Evolutionary conservation across 2,329 filamentous ascomycete species (phyloP).

Genomic region (Xylariomycetidae sp.): DNA sequence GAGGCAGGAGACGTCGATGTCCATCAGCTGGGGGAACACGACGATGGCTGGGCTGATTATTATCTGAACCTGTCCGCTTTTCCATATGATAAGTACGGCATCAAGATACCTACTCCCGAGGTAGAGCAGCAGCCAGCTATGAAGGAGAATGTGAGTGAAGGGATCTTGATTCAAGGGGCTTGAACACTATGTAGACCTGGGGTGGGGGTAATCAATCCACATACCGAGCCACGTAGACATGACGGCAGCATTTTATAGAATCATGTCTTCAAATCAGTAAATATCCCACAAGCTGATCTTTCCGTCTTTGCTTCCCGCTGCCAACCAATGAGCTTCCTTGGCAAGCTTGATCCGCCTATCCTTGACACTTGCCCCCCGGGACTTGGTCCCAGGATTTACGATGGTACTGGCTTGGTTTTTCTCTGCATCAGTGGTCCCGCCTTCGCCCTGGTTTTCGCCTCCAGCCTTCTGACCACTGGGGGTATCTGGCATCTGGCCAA

Average conservation of each 20-base stretch:
- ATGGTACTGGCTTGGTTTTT: conserved; percentile 3
- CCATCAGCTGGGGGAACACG: conserved; percentile 52
- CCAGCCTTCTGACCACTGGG: conserved; percentile 2
- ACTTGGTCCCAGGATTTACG: too few relatives aligned
- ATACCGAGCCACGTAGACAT: background rate
- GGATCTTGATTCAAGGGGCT: conserved; percentile 15
- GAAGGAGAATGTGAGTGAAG: conserved; percentile 29
- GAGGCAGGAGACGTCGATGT: conserved; percentile 54
- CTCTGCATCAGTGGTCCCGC: conserved; percentile 4
- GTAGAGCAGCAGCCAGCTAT: conserved; percentile 41
- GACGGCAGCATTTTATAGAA: too few relatives aligned
- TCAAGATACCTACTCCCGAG: conserved; percentile 40
- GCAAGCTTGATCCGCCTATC: conserved; percentile 60
- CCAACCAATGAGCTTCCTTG: conserved; percentile 78
- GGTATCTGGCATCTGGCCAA: conserved; percentile 21
- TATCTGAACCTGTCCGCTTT: conserved; percentile 47
- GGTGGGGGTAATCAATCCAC: conserved; percentile 1
- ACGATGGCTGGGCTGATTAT: conserved; percentile 59
- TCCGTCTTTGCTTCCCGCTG: conserved; percentile 87
- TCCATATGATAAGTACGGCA: conserved; percentile 56
- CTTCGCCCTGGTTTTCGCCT: conserved; percentile 1
- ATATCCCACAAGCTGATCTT: conserved; percentile 96
- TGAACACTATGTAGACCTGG: too few relatives aligned
- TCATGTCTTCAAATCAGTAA: conserved; percentile 49
- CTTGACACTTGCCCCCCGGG: too few relatives aligned